These are phyloP conservation scores for Cairneyella variabilis DNA, from an alignment of 495 filamentous ascomycete species.

Conservation along the genomic window DNA sequence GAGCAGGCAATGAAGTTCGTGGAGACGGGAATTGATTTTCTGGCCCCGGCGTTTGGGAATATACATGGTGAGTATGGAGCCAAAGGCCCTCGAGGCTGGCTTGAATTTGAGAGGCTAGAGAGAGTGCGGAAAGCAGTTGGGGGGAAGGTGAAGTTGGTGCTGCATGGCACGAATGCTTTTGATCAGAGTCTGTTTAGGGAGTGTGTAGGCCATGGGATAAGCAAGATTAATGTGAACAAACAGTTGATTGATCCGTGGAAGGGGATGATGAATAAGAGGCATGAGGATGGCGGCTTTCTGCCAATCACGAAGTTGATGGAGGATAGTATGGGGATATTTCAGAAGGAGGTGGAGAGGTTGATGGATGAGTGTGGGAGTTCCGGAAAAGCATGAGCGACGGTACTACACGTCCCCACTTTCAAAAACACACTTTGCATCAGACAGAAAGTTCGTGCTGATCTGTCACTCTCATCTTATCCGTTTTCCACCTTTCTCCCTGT, in stretches of 20 bases:
- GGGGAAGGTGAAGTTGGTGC: constrained; percentile 15
- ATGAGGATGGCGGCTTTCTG: constrained; percentile 5
- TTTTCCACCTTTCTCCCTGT: no score
- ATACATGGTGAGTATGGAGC: constrained; percentile 82
- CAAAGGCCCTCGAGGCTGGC: constrained; percentile 47
- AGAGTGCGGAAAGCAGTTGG: constrained; percentile 16
- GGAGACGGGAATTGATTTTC: constrained; percentile 73
- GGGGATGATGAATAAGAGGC: constrained; percentile 17
- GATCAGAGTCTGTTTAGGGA: constrained; percentile 17
- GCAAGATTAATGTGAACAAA: constrained; percentile 24
- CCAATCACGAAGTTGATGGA: constrained; percentile 23
- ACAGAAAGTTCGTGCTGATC: no score
- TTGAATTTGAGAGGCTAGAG: constrained; percentile 20
- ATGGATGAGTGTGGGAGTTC: constrained; percentile 27
- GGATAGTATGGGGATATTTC: constrained; percentile 20
- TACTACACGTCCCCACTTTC: no score
- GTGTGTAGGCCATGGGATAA: constrained; percentile 15
- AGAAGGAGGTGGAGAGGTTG: constrained; percentile 21
- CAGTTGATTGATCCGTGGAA: constrained; percentile 24
- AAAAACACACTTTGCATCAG: no score
- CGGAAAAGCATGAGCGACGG: constrained; percentile 19
- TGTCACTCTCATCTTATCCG: no score
- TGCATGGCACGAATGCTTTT: constrained; percentile 25
- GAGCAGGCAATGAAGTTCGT: constrained; percentile 77
- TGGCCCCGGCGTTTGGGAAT: constrained; percentile 83